Evolutionary conservation across 495 filamentous ascomycete genomes (phyloP), one percentile per base, ranked within the genome.

Genomic region (Cercophora newfieldiana): DNA sequence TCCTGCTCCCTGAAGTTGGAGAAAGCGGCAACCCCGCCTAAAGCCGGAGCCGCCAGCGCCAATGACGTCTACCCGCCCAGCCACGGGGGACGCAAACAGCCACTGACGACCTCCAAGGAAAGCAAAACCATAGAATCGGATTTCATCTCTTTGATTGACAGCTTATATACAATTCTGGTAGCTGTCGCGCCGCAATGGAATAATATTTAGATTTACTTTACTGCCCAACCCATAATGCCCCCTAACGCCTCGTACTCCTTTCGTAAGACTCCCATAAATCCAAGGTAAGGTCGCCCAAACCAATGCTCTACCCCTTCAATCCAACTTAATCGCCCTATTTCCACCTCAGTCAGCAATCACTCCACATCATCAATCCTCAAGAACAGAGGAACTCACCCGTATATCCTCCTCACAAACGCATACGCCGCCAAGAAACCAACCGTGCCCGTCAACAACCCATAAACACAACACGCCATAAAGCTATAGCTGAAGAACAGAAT

Each of bases 341-440:
- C 10, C 21, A 48, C 47, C 0, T 48, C 54, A 47, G 29, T 21
- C 28, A 28, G 18, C 30, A 31, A 26, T 19, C 18, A 37, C 30
- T 16, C 21, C 37, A 30, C 14, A 44, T 31, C 25, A 18, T 18
- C 29, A 48, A 56, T 6, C 0, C 33, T 7, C 30, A 54, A 48
- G 18, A 33, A 30, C n/a, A 59, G 22, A 31, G 31, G 53, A 30
- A 81, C 88, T 78, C 76, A 92, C 88, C 89, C 88, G 77, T 96
- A 97, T 72, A 97, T 93, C 72, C 91, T 86, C 73, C 93, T 83
- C 44, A 97, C 88, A 82, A 97, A 97, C 3, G 89, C 87, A 82
- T 95, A 96, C 8, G 91, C 91, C 18, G 90, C 88, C 78, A 97
- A 77, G 72, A 96, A 96, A 12, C 93, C 94, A 57, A 97, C 86